phyloP scores from a whole-genome alignment of 1,284 basidiomycete species.

The Cutaneotrichosporon dermatis region DNA sequence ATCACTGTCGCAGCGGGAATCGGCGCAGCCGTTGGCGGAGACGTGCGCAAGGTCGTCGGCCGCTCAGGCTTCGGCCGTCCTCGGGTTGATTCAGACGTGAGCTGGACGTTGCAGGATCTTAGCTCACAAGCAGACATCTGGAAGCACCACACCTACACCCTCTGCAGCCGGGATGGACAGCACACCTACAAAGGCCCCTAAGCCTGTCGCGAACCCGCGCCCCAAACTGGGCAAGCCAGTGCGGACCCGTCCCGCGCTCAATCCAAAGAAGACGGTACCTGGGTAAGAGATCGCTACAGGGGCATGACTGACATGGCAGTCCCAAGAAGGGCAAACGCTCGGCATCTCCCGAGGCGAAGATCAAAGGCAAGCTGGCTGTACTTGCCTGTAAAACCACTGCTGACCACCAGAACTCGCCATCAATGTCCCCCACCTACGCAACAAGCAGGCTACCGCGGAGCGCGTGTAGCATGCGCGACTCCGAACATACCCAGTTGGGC shows the following conservation, averaged over 20 bases:
- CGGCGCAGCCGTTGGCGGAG: not conserved
- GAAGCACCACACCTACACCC: not conserved
- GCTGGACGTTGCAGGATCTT: not conserved
- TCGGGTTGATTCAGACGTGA: not conserved
- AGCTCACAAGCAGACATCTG: not conserved
- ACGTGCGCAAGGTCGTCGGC: not conserved
- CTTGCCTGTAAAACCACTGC: no score
- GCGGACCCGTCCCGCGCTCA: no score
- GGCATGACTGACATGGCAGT: no score
- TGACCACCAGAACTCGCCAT: not conserved
- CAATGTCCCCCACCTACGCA: not conserved
- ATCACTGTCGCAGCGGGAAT: not conserved
- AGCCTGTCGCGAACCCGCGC: no score
- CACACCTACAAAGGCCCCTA: no score
- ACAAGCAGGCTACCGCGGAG: not conserved
- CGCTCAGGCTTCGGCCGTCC: not conserved
- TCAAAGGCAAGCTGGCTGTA: not conserved
- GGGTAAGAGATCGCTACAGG: no score
- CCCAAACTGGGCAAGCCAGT: no score
- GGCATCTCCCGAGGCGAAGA: not conserved
- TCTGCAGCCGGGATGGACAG: no score
- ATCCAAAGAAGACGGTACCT: not conserved
- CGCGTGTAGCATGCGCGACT: not conserved
- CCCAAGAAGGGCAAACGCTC: not conserved
- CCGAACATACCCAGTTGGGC: no score